These are phyloP conservation scores for Tulasnella sp. DNA, from an alignment of 768 basidiomycete genomes.

Conservation along the genomic window DNA sequence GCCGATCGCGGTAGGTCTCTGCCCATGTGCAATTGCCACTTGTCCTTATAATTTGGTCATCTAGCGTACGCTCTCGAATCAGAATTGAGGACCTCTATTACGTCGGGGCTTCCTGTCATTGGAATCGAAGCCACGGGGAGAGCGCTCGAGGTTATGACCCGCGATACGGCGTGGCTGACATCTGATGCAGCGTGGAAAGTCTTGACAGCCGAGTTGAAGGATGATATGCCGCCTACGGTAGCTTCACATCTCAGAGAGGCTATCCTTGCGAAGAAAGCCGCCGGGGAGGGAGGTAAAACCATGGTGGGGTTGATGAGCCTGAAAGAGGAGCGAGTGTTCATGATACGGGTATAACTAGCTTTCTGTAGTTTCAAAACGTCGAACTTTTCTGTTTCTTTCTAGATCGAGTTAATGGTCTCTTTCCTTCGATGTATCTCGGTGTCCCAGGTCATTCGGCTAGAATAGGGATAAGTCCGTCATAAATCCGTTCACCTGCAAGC, in stretches of 20 bases:
- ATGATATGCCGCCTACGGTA: conserved; percentile 3
- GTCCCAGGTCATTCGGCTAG: no score
- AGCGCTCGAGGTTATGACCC: conserved; percentile 8
- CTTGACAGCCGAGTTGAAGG: conserved; percentile 4
- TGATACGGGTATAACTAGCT: background rate
- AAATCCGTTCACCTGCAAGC: no score
- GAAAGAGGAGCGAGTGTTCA: conserved; percentile 12
- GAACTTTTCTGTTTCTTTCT: no score
- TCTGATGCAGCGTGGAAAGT: conserved; percentile 5
- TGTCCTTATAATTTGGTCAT: background rate
- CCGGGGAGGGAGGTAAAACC: background rate
- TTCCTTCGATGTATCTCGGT: no score
- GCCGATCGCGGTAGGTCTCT: conserved; percentile 12
- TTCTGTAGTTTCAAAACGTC: background rate
- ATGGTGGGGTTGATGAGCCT: conserved; percentile 10
- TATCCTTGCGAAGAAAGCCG: background rate
- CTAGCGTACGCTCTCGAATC: conserved; percentile 13
- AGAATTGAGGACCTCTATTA: background rate
- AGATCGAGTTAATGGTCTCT: no score
- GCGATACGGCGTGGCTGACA: conserved; percentile 9
- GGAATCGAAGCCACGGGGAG: conserved; percentile 8
- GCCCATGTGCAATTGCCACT: background rate
- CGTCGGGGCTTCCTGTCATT: conserved; percentile 7
- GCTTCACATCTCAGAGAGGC: conserved; percentile 3
- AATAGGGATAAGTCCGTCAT: no score